Conservation (phyloP, 768 basidiomycete species). For the Xerocomellus amylosporus region DNA sequence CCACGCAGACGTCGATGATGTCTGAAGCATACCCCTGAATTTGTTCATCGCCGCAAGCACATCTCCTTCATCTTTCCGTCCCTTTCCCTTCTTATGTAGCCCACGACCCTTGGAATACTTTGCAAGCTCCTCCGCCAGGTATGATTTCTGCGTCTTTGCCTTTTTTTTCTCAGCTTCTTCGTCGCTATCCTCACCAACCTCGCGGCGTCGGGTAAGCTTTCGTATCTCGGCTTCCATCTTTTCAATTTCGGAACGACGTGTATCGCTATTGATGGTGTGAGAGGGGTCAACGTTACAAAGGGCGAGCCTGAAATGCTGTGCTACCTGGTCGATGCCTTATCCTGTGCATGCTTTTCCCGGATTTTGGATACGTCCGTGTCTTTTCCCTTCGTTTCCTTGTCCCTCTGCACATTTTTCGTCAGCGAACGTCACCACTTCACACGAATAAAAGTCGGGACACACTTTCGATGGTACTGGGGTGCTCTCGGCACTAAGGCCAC, state of each 20-base stretch:
- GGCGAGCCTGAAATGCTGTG: not conserved
- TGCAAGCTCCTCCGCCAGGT: slow-evolving; percentile 76
- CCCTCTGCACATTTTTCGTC: not conserved
- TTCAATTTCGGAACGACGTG: slow-evolving; percentile 74
- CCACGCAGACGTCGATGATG: slow-evolving; percentile 32
- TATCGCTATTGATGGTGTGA: slow-evolving; percentile 39
- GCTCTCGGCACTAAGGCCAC: not conserved
- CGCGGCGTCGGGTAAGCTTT: slow-evolving; percentile 62
- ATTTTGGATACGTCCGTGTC: slow-evolving; percentile 62
- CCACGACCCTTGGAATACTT: slow-evolving; percentile 73
- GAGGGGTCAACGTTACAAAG: not conserved
- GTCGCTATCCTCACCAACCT: slow-evolving; percentile 59
- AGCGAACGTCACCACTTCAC: not conserved
- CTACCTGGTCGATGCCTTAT: slow-evolving; percentile 63
- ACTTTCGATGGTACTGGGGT: slow-evolving; percentile 20
- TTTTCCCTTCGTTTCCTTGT: slow-evolving; percentile 23
- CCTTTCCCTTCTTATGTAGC: slow-evolving; percentile 53
- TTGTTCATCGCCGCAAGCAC: slow-evolving; percentile 64
- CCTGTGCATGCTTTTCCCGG: slow-evolving; percentile 70
- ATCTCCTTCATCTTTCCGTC: slow-evolving; percentile 68
- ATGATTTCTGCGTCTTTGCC: slow-evolving; percentile 60
- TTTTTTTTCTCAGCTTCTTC: slow-evolving; percentile 56
- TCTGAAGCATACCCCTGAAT: slow-evolving; percentile 69
- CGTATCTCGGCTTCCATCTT: slow-evolving; percentile 89
- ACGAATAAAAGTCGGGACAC: not conserved